Evolutionary conservation across 495 filamentous ascomycete genomes (phyloP).

Genomic region (Penicillium salamii): DNA sequence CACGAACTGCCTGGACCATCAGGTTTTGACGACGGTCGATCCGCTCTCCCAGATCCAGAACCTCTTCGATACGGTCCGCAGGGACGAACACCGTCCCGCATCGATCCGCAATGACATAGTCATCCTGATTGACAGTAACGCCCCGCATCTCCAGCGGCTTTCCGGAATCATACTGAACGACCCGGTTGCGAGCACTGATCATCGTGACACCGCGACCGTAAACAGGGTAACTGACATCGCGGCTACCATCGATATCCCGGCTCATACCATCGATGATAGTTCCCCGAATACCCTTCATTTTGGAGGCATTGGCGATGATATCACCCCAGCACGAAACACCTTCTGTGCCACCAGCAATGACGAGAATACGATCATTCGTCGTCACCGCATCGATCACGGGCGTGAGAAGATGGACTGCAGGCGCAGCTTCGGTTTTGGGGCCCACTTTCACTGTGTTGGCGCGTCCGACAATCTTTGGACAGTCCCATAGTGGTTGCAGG

Average conservation of each 20-base stretch:
- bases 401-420: conserved; percentile 14
- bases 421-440: conserved; percentile 8
- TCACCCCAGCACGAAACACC: conserved; percentile 23
- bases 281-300: conserved; percentile 16
- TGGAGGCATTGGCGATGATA: conserved; percentile 22
- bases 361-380: neutral
- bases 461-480: conserved; percentile 22
- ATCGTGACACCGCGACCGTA: conserved; percentile 21
- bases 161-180: conserved; percentile 16
- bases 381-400: conserved; percentile 17
- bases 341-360: conserved; percentile 18
- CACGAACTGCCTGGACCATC: conserved; percentile 16
- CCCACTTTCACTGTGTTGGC: conserved; percentile 19
- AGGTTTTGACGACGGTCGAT: conserved; percentile 15
- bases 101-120: conserved; percentile 21
- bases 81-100: conserved; percentile 20
- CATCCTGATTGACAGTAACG: conserved; percentile 17
- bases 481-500: conserved; percentile 20
- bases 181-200: conserved; percentile 18
- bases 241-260: conserved; percentile 20
- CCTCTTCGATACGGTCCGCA: conserved; percentile 14
- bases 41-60: conserved; percentile 10
- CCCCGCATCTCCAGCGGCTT: conserved; percentile 13
- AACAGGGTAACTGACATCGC: conserved; percentile 14
- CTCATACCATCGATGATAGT: conserved; percentile 27